Evolutionary conservation across 352 stramenopile genomes (phyloP), one percentile per base, ranked within the genome.

Genomic region (Thalassiosira mediterranea): DNA sequence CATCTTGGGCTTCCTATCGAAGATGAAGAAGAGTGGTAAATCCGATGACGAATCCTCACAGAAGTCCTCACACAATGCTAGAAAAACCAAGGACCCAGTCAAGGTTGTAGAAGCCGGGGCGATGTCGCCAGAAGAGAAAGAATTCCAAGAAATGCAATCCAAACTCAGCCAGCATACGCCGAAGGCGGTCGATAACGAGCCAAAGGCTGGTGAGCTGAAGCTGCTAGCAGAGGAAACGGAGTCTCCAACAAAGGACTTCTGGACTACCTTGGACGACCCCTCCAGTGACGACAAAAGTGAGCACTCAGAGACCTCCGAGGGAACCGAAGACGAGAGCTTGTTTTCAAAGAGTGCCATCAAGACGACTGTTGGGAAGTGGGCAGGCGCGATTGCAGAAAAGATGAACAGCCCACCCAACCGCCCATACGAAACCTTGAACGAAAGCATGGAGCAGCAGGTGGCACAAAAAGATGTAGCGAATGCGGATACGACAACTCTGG

Each of bases 371-470:
- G 56, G 56, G 15, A 79, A 79, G 63, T 63, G 57, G 26, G 58
- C 60, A 4, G 69, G 37, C 0, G 78, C 74, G 46, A 67, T 83
- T 58, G 31, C 56, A n/a, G 54, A 65, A 46, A 62, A 65, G 42
- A 25, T 61, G 1, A 72, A 44, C 37, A 76, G 38, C 60, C 72
- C 63, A 31, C 72, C 63, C 21, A 77, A 54, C 59, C 21, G 25
- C 31, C 29, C 61, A 23, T 79, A 78, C 63, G 58, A 75, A 49
- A 61, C 26, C 10, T 66, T 78, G 13, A 21, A 52, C 51, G 59
- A 71, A 23, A 52, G 25, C 15, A 34, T 15, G 15, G 31, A 68
- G 19, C 44, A 64, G 19, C 48, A 13, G 51, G 17, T 62, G 19
- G 40, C 4, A 10, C 23, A 31, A 31, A 59, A 25, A 13, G 51